Conservation (phyloP, 768 basidiomycete genomes). For the Trichaptum fuscoviolaceum region DNA sequence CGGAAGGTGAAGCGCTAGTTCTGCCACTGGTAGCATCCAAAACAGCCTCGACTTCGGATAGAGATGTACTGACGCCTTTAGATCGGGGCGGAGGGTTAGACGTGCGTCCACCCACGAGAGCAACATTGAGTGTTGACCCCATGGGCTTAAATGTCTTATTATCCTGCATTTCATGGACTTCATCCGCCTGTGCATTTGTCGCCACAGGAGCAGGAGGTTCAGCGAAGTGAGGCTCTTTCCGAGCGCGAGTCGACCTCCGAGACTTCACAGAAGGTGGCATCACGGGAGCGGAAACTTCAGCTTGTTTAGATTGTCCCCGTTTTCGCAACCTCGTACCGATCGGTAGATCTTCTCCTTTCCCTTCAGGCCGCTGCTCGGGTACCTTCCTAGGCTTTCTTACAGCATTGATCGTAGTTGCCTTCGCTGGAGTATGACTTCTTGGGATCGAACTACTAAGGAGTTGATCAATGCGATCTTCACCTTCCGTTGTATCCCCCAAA, state of each 20-base stretch:
- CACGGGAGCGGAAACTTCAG: neutral
- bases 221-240: neutral
- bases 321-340: neutral
- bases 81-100: neutral
- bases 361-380: neutral
- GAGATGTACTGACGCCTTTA: neutral
- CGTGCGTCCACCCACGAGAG: no score
- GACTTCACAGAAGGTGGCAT: neutral
- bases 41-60: neutral
- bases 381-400: neutral
- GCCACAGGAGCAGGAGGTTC: no score
- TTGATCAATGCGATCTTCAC: neutral
- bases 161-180: neutral
- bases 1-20: neutral
- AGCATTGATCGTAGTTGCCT: neutral
- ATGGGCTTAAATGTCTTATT: neutral
- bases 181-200: no score
- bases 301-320: neutral
- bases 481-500: neutral
- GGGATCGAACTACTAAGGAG: neutral
- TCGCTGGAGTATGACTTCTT: neutral
- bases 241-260: neutral
- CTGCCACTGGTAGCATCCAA: neutral
- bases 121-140: neutral
- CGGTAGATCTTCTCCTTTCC: neutral